Conservation (phyloP, 192 early-diverging fungal species). For the Umbelopsis sp. region DNA sequence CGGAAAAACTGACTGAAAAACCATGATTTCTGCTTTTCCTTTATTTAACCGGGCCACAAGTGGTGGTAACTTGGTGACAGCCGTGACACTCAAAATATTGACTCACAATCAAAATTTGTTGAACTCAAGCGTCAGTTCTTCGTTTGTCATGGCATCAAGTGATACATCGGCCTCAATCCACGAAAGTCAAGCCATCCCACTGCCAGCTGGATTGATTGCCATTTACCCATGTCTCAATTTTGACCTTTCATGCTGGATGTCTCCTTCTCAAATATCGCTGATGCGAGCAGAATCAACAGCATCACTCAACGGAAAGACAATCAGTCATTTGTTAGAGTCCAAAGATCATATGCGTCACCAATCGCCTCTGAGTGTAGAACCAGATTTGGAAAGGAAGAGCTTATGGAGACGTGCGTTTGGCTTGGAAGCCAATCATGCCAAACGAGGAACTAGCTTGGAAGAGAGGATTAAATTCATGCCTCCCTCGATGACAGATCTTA, state of each 20-base stretch:
- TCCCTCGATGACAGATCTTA: background rate
- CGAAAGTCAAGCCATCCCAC: conserved; percentile 46
- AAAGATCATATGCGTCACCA: conserved; percentile 71
- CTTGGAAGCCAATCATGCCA: conserved; percentile 17
- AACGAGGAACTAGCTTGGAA: conserved; percentile 14
- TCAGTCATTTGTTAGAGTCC: conserved; percentile 33
- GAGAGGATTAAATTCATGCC: conserved; percentile 8
- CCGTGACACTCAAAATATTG: conserved; percentile 79
- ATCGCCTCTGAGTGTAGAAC: conserved; percentile 65
- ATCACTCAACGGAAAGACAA: conserved; percentile 21
- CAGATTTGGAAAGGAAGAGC: conserved; percentile 44
- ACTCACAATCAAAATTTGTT: conserved; percentile 42
- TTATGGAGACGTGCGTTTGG: conserved; percentile 39
- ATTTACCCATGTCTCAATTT: conserved; percentile 92
- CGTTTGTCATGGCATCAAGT: conserved; percentile 1
- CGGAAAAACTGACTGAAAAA: conserved; percentile 10
- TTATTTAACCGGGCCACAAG: conserved; percentile 39
- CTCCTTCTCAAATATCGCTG: conserved; percentile 57
- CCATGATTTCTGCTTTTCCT: background rate
- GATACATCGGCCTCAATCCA: conserved; percentile 1
- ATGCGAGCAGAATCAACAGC: conserved; percentile 62
- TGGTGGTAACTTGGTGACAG: conserved; percentile 86
- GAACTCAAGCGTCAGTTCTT: background rate
- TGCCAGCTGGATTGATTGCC: conserved; percentile 78
- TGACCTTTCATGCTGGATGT: conserved; percentile 94